These are phyloP conservation scores for Vitis riparia DNA, from an alignment of 164 flowering plant genomes.

Conservation along the genomic window DNA sequence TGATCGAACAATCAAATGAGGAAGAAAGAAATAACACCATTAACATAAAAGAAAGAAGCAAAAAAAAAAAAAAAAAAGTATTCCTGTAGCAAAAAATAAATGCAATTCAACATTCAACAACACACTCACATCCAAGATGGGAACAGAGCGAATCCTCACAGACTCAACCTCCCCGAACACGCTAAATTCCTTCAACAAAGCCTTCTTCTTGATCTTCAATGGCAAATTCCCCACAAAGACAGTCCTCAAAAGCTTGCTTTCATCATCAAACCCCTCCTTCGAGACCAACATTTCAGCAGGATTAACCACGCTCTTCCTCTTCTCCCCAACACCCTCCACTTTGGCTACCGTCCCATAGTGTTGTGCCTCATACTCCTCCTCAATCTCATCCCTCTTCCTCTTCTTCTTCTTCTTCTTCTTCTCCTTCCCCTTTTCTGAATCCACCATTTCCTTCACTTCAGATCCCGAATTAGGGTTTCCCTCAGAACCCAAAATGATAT, in stretches of 20 bases:
- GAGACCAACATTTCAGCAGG: constrained; percentile 50
- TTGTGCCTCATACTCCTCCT: constrained; percentile 53
- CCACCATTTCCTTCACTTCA: background rate
- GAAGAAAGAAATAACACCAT: background rate
- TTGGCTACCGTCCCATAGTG: constrained; percentile 33
- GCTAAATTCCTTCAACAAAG: constrained; percentile 67
- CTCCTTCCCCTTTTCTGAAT: constrained; percentile 6
- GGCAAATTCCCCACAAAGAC: constrained; percentile 96
- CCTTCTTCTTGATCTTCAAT: constrained; percentile 82
- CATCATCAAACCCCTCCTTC: constrained; percentile 89
- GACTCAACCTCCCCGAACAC: constrained; percentile 89
- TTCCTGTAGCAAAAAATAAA: background rate
- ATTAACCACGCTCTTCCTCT: constrained; percentile 72
- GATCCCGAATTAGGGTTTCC: background rate
- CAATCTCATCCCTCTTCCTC: constrained; percentile 56
- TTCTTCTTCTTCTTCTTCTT: constrained; percentile 69
- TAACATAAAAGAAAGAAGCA: background rate
- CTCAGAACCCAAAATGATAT: background rate
- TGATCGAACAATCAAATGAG: constrained; percentile 25
- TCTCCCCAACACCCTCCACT: constrained; percentile 51
- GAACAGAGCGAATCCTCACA: constrained; percentile 90
- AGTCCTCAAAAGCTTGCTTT: constrained; percentile 82
- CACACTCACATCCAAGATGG: constrained; percentile 69
- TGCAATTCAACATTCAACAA: background rate
- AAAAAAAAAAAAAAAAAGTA: background rate